Evolutionary conservation across 768 basidiomycete genomes (phyloP).

Genomic region (Leucosporidium creatinivorum): DNA sequence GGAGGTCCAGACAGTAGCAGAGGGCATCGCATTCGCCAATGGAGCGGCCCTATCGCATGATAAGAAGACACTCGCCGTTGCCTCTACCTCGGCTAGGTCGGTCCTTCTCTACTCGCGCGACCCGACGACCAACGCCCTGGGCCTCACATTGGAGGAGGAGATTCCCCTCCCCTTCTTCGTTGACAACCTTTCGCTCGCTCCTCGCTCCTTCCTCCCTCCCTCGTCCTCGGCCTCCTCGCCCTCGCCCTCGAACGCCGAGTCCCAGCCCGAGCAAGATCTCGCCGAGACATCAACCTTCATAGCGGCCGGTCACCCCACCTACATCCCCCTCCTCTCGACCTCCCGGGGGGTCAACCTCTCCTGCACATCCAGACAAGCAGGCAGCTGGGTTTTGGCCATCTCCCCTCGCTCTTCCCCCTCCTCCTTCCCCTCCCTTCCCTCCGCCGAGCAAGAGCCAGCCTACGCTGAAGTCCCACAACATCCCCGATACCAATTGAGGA

Average conservation of each 20-base stretch:
- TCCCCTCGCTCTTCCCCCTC: background rate
- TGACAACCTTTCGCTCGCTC: constrained; percentile 19
- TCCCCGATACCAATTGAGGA: background rate
- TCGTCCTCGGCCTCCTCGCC: no score
- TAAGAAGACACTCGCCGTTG: constrained; percentile 52
- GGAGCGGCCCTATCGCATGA: constrained; percentile 57
- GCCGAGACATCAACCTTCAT: background rate
- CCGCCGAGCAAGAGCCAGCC: background rate
- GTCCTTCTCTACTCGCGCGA: constrained; percentile 1
- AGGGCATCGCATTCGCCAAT: constrained; percentile 60
- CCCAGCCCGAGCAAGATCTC: no score
- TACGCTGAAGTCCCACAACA: no score
- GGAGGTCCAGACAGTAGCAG: constrained; percentile 49
- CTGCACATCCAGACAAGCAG: background rate
- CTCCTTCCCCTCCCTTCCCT: no score
- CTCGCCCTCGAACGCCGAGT: no score
- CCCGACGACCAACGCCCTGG: background rate
- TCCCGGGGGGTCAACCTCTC: background rate
- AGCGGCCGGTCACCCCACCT: constrained; percentile 22
- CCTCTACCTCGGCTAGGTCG: constrained; percentile 44
- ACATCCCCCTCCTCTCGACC: constrained; percentile 10
- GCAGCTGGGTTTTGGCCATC: background rate
- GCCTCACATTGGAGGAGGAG: background rate
- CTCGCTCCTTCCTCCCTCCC: background rate
- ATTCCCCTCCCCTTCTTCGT: constrained; percentile 16